These are phyloP conservation scores for Candida morakotiae DNA, from an alignment of 805 yeast genomes.

Conservation along the genomic window DNA sequence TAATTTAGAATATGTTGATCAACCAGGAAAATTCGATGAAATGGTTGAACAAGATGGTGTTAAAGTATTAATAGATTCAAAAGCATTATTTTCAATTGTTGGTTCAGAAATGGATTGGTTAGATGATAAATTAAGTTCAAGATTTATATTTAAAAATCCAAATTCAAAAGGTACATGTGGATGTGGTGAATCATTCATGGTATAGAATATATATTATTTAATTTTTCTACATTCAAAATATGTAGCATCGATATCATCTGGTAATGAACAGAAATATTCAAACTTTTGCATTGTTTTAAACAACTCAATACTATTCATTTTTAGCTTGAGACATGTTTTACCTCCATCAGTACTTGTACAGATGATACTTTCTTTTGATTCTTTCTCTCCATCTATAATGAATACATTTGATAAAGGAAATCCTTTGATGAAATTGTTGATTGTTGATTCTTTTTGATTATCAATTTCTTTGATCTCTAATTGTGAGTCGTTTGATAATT, in stretches of 20 bases:
- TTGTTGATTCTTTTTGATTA: conserved; percentile 15
- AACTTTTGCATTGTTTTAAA: conserved; percentile 47
- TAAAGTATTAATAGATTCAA: conserved; percentile 87
- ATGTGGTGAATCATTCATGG: conserved; percentile 98
- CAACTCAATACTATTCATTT: conserved; percentile 35
- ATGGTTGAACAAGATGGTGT: conserved; percentile 91
- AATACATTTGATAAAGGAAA: conserved; percentile 29
- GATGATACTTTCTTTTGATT: conserved; percentile 35
- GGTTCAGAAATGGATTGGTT: conserved; percentile 99
- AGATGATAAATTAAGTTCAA: conserved; percentile 83
- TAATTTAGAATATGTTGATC: conserved; percentile 81
- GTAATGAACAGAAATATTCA: conserved; percentile 48
- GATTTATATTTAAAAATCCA: conserved; percentile 92
- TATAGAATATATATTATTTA: conserved; percentile 32
- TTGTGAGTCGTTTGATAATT: conserved; percentile 15
- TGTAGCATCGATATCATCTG: conserved; percentile 45
- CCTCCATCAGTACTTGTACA: conserved; percentile 44
- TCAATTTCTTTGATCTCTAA: conserved; percentile 4
- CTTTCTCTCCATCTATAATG: conserved; percentile 41
- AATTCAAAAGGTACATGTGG: conserved; percentile 98
- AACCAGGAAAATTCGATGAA: conserved; percentile 95
- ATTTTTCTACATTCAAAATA: conserved; percentile 50
- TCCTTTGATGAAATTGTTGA: conserved; percentile 25
- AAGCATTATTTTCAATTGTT: conserved; percentile 90
- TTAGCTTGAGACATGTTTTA: conserved; percentile 44